Evolutionary conservation across 805 yeast species (phyloP).

Genomic region (Dipodascopsis tothii): DNA sequence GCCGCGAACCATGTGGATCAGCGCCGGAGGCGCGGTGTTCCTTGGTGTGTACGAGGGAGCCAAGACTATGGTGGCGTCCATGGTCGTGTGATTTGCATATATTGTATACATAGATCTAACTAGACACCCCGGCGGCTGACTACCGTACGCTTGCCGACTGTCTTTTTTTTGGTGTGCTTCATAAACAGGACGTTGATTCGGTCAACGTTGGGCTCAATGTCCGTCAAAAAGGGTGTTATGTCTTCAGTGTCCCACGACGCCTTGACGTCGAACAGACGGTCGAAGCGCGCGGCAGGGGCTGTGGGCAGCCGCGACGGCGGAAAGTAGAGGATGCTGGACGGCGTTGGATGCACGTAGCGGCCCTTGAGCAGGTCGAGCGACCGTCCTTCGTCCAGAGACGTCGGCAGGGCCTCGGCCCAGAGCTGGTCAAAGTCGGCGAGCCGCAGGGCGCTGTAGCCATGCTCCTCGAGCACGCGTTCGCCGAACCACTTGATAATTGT

Average conservation of each 20-base stretch:
- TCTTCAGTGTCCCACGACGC: conserved; percentile 55
- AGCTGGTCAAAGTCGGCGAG: conserved; percentile 19
- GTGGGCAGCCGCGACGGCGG: conserved; percentile 40
- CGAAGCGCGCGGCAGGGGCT: conserved; percentile 45
- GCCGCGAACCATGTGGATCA: conserved; percentile 94
- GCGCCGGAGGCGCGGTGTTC: conserved; percentile 97
- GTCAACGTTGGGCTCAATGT: conserved; percentile 46
- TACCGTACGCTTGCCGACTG: too few species aligned
- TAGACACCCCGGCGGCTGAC: too few species aligned
- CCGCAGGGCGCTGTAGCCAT: conserved; percentile 1
- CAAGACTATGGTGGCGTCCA: conserved; percentile 4
- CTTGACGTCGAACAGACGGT: conserved; percentile 47
- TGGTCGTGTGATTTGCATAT: neutral
- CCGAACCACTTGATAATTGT: conserved; percentile 60
- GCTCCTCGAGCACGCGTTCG: neutral
- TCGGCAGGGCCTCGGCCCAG: conserved; percentile 37
- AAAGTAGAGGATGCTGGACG: conserved; percentile 46
- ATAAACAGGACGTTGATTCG: conserved; percentile 53
- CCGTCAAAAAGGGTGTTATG: conserved; percentile 55
- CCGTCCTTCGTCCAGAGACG: conserved; percentile 48
- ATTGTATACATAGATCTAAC: too few species aligned
- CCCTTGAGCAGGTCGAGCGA: conserved; percentile 52
- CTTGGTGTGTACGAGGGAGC: conserved; percentile 81
- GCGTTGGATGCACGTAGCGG: conserved; percentile 42
- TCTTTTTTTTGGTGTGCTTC: conserved; percentile 54